A percentile compares a stretch with the other conserved stretches of the same genome.
These are phyloP conservation scores for Leccinum fibrillosum DNA, from an alignment of 768 basidiomycete species.

Conservation along the genomic window DNA sequence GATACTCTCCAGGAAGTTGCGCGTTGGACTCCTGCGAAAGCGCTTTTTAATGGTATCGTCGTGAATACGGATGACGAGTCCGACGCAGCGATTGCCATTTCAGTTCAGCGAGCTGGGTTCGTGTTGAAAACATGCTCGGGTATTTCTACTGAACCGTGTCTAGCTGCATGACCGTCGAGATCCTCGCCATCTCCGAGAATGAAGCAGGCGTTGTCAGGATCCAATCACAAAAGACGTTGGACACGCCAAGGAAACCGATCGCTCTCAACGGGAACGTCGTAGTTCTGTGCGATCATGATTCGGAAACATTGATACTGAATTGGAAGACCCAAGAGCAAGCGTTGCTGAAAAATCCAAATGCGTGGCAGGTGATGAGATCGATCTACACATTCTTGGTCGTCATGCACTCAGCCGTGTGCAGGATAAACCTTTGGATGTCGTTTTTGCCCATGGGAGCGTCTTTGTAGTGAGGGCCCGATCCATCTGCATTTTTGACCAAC, in stretches of 20 bases:
- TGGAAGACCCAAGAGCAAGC: conserved; percentile 50
- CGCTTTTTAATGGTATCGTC: conserved; percentile 48
- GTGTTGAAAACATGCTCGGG: conserved; percentile 21
- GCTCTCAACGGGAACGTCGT: conserved; percentile 49
- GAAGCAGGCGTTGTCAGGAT: conserved; percentile 23
- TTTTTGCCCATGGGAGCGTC: conserved; percentile 44
- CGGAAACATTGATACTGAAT: conserved; percentile 52
- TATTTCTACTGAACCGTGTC: conserved; percentile 12
- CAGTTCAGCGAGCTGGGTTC: conserved; percentile 45
- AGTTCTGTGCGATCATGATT: conserved; percentile 50
- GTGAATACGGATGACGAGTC: conserved; percentile 47
- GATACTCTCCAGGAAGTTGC: conserved; percentile 31
- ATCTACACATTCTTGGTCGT: not conserved
- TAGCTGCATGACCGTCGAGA: conserved; percentile 24
- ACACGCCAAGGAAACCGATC: conserved; percentile 45
- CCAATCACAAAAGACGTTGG: conserved; percentile 31
- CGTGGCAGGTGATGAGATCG: conserved; percentile 28
- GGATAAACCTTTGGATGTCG: conserved; percentile 51
- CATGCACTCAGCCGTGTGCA: conserved; percentile 24
- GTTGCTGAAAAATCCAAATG: conserved; percentile 38
- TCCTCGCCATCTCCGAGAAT: conserved; percentile 25
- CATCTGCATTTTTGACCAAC: conserved; percentile 52
- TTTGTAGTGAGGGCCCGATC: conserved; percentile 61
- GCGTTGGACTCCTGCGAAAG: conserved; percentile 54
- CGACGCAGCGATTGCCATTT: conserved; percentile 49